phyloP scores from a whole-genome alignment of 2,329 filamentous ascomycete species.

The Fonsecaea multimorphosa region DNA sequence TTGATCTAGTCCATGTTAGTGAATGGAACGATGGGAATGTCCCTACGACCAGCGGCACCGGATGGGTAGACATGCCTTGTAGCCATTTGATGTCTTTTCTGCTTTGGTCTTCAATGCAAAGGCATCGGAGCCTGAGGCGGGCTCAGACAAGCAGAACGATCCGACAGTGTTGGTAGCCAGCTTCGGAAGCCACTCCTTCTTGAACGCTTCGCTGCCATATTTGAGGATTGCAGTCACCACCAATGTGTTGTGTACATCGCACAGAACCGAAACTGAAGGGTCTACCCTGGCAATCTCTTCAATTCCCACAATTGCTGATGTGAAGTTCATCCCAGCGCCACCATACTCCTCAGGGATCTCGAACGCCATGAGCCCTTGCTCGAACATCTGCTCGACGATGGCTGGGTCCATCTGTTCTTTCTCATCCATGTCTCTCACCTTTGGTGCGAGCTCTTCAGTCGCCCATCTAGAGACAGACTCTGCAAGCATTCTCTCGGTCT shows the following conservation, averaged over 20 bases:
- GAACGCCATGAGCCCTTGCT: slow-evolving; percentile 95
- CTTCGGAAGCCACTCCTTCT: slow-evolving; percentile 87
- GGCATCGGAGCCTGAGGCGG: slow-evolving; percentile 90
- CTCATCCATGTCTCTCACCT: slow-evolving; percentile 97
- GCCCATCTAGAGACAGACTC: slow-evolving; percentile 92
- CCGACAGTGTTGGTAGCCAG: slow-evolving; percentile 88
- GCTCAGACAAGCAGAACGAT: slow-evolving; percentile 92
- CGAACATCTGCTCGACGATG: slow-evolving; percentile 90
- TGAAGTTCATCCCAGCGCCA: slow-evolving; percentile 98
- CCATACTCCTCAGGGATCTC: slow-evolving; percentile 98
- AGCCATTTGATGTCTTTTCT: slow-evolving; percentile 79
- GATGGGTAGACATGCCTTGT: slow-evolving; percentile 48
- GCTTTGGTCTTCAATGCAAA: slow-evolving; percentile 95
- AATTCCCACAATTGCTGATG: slow-evolving; percentile 91
- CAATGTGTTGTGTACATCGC: slow-evolving; percentile 97
- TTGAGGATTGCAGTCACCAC: slow-evolving; percentile 93
- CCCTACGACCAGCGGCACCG: not conserved
- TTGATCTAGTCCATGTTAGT: slow-evolving; percentile 64
- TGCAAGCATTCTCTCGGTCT: slow-evolving; percentile 86
- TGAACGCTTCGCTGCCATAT: slow-evolving; percentile 75
- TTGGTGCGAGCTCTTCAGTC: slow-evolving; percentile 83
- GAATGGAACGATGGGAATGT: not conserved
- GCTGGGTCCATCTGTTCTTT: slow-evolving; percentile 88
- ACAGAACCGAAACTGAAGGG: slow-evolving; percentile 91
- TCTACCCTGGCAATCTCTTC: slow-evolving; percentile 95